Percentiles rank a stretch among this genome's conserved stretches.
These are phyloP conservation scores for Periglandula ipomoeae DNA, from an alignment of 2,329 filamentous ascomycete species.

Conservation along the genomic window DNA sequence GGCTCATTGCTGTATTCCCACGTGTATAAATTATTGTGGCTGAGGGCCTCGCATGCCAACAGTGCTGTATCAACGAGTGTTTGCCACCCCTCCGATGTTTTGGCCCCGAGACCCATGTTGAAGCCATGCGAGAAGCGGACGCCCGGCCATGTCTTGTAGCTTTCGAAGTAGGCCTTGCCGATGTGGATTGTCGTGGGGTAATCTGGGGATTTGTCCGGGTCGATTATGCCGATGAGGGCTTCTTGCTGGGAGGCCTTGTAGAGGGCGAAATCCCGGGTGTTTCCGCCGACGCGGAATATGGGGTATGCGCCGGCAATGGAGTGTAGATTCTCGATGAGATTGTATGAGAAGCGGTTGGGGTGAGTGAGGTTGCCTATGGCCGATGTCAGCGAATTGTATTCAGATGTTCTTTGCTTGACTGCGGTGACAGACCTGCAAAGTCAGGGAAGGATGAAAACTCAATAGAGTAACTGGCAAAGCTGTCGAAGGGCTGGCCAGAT, in stretches of 20 bases:
- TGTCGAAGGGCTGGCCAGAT: slow-evolving; percentile 8
- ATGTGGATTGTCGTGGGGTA: slow-evolving; percentile 53
- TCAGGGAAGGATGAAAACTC: slow-evolving; percentile 44
- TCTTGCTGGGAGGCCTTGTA: slow-evolving; percentile 43
- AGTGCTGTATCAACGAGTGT: slow-evolving; percentile 45
- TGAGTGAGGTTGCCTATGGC: slow-evolving; percentile 36
- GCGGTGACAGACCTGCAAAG: slow-evolving; percentile 32
- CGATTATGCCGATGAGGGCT: slow-evolving; percentile 43
- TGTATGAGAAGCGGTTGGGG: slow-evolving; percentile 53
- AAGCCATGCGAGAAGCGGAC: slow-evolving; percentile 53
- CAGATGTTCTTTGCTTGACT: too few species aligned
- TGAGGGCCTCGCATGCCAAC: slow-evolving; percentile 47
- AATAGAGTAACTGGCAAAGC: slow-evolving; percentile 42
- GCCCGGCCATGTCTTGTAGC: slow-evolving; percentile 46
- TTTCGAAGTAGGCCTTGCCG: slow-evolving; percentile 54
- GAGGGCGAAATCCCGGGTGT: slow-evolving; percentile 56
- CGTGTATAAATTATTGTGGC: slow-evolving; percentile 37
- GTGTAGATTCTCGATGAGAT: slow-evolving; percentile 47
- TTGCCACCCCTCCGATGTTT: slow-evolving; percentile 39
- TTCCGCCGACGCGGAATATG: slow-evolving; percentile 55
- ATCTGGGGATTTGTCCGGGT: slow-evolving; percentile 40
- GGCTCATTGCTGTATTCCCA: slow-evolving; percentile 47
- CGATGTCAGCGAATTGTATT: background rate
- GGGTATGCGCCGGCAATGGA: slow-evolving; percentile 47
- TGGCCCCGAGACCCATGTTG: slow-evolving; percentile 45